Conservation (phyloP, 2,329 filamentous ascomycete species). For the Corinectria fuckeliana region DNA sequence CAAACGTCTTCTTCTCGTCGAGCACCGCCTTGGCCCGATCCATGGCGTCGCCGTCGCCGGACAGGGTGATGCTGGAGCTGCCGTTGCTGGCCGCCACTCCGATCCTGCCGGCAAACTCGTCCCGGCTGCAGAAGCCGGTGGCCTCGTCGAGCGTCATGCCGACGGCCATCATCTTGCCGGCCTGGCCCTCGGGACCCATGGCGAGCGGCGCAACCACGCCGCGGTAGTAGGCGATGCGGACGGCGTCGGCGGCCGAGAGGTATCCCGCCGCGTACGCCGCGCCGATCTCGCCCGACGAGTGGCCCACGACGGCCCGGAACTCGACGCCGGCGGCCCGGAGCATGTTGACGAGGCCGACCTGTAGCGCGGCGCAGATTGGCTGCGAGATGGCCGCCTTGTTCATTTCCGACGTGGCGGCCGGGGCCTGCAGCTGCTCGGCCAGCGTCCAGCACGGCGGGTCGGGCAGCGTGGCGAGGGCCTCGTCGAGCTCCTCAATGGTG, state of each 20-base stretch:
- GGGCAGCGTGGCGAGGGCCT: conserved; percentile 26
- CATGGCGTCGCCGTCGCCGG: conserved; percentile 41
- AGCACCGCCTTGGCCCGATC: conserved; percentile 28
- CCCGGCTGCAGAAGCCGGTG: not conserved
- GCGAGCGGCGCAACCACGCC: conserved; percentile 14
- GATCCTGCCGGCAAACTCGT: conserved; percentile 25
- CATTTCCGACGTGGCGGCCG: conserved; percentile 20
- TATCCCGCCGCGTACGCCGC: conserved; percentile 45
- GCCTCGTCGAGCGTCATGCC: conserved; percentile 30
- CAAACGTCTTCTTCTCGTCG: conserved; percentile 19
- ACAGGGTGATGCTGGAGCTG: conserved; percentile 35
- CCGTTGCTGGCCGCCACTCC: conserved; percentile 37
- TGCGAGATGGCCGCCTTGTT: conserved; percentile 52
- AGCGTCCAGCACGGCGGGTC: conserved; percentile 37
- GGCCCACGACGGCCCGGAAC: conserved; percentile 42
- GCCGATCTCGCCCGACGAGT: conserved; percentile 48
- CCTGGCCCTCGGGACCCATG: not conserved
- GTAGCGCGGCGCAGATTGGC: conserved; percentile 59
- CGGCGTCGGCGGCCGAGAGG: conserved; percentile 23
- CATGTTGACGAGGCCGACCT: conserved; percentile 52
- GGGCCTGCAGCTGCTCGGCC: conserved; percentile 31
- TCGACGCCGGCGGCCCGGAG: conserved; percentile 39
- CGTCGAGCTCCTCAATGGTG: conserved; percentile 31
- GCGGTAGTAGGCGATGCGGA: conserved; percentile 16
- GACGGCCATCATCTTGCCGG: conserved; percentile 33